Evolutionary conservation across 2,329 filamentous ascomycete species (phyloP).

Genomic region (Calonectria pauciramosa): DNA sequence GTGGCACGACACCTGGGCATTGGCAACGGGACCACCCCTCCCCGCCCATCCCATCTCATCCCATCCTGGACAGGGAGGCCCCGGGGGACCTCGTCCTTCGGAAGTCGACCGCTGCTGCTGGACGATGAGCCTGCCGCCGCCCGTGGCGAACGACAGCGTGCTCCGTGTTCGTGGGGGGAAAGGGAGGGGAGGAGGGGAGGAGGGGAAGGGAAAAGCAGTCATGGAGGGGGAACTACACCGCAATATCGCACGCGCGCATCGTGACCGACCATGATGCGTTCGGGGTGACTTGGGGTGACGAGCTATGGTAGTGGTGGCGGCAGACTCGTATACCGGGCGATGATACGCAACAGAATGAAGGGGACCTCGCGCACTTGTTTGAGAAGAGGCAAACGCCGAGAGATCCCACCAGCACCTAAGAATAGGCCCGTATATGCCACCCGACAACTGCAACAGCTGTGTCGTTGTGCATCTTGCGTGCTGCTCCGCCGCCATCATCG

Average conservation of each 20-base stretch:
- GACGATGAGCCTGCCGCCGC: background rate
- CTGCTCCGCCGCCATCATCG: constrained; percentile 23
- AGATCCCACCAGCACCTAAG: background rate
- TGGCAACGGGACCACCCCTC: constrained; percentile 8
- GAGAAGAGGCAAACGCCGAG: constrained; percentile 6
- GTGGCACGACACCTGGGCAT: constrained; percentile 26
- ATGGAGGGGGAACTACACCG: background rate
- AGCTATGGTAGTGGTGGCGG: constrained; percentile 16
- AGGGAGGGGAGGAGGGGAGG: background rate
- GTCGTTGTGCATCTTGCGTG: constrained; percentile 17
- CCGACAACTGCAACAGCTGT: background rate
- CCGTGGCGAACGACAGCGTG: constrained; percentile 19
- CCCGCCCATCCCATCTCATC: background rate
- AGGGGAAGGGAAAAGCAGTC: background rate
- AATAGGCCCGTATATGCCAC: background rate
- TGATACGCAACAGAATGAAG: background rate
- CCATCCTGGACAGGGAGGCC: background rate
- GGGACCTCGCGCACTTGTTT: background rate
- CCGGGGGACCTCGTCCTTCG: background rate
- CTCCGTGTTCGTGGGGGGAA: constrained; percentile 15
- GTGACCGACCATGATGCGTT: constrained; percentile 19
- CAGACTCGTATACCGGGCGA: constrained; percentile 10
- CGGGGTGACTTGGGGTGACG: constrained; percentile 8
- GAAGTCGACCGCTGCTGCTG: constrained; percentile 24
- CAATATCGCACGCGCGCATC: background rate